Base-by-base conservation (phyloP, 2,329 filamentous ascomycete species). In the Aureobasidium sp. region DNA sequence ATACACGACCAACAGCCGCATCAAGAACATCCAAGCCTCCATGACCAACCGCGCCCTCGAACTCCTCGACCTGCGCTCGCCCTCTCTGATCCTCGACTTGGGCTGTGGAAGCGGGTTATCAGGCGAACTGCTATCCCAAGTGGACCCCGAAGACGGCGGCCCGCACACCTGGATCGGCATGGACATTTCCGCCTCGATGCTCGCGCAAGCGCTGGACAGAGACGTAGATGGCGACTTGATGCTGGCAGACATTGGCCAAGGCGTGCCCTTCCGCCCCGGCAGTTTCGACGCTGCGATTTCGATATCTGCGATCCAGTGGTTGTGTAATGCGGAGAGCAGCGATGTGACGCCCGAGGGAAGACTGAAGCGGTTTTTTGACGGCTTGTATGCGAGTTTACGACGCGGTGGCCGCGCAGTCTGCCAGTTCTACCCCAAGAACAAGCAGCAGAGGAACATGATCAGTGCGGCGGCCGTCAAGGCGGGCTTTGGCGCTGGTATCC, bases 371-470 rank as follows among this genome's bases (percentile, higher is more conserved):
- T 99, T 99, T 72, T 99, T 99, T 75, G 91, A 95, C 70, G 91
- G 91, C 0, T 77, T 99, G 1, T 99, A 97, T 75, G 89, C 91
- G 0, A 87, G 86, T 64, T 77, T 99, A 65, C 85, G 87, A 66
- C 81, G 94, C 22, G 94, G 94, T 6, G 94, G 91, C 1, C 83
- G 91, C 41, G 94, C 94, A 0, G 93, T 66, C 41, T 96, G 92
- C 73, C 94, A 99, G 71, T 99, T 99, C 75, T 99, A 99, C 74
- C 94, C 94, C 2, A 96, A 96, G 78, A 97, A 99, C 73, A 89
- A 95, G 68, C 81, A 84, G 65, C 94, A 99, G 78, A 85, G 92
- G 71, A 86, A 84, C 70, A 96, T 99, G 92, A 96, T 99, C 68
- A 90, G 87, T 57, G 83, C 84, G 63, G 94, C 94, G 0, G 94